Evolutionary conservation across 1,284 basidiomycete species (phyloP), one percentile per base, ranked within the genome.

Genomic region (Gomphus sp.): DNA sequence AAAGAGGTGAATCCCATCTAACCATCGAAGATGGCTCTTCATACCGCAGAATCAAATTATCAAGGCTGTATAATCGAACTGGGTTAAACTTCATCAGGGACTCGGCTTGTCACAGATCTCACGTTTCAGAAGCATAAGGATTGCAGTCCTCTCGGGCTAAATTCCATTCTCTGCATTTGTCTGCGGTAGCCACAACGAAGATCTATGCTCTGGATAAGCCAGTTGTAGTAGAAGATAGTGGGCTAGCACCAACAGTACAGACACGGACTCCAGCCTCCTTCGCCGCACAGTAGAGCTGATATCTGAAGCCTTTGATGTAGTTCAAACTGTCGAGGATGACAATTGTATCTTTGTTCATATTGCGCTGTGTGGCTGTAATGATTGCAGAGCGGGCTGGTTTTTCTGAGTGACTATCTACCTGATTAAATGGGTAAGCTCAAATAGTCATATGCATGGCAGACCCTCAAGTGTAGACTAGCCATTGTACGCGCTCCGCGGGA

Each of bases 1-100:
- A n/a, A 44, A 49, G 50, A 25, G 50, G 50, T 18, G 52, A 48
- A 43, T 2, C 47, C 41, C 18, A 99, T 49, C 95, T 82, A 11
- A 92, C 93, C 87, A 96, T 96, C 0, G 93, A 94, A 0, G 91
- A 94, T 0, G 96, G 96, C 70, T 98, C 96, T 74, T 99, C 96
- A 66, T 87, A 98, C 43, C 96, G 82, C 69, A 86, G 80, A 12
- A 97, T 74, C 2, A 99, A 81, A 70, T 95, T 96, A 31, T 96
- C 91, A 43, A 98, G 79, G 2, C 93, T 96, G 68, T 3, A 22
- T 11, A 25, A 47, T 9, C 22, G 39, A 28, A 41, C 45, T 3
- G 22, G 36, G 53, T 60, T 36, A 22, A 28, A 28, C 28, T 28
- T 28, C 28, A 28, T 28, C 28, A 4, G 28, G 28, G 44, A 45